Conservation (phyloP, 2,329 filamentous ascomycete species). For the Xylaria sp. region DNA sequence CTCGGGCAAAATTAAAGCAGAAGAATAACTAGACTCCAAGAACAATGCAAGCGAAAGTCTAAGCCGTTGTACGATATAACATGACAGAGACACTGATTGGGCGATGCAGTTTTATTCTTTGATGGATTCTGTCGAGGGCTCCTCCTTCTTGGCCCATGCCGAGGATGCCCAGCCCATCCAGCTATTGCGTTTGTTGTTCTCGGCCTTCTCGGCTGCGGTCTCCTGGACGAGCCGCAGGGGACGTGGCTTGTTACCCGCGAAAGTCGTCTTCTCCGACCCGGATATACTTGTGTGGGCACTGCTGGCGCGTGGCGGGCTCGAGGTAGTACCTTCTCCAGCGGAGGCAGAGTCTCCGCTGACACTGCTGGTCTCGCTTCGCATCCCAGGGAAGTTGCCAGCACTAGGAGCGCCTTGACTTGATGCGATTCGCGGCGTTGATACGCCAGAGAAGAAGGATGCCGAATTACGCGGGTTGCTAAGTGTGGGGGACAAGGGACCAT, state of each 20-base stretch:
- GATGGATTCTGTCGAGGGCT: constrained; percentile 41
- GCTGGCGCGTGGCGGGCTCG: constrained; percentile 62
- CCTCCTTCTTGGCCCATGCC: constrained; percentile 61
- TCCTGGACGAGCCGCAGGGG: constrained; percentile 90
- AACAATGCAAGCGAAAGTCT: constrained; percentile 16
- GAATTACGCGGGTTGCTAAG: constrained; percentile 68
- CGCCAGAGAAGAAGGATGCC: constrained; percentile 68
- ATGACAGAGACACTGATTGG: not conserved
- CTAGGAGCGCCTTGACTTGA: constrained; percentile 61
- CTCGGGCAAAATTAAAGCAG: constrained; percentile 12
- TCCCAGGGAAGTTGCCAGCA: constrained; percentile 76
- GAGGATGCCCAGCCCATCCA: constrained; percentile 69
- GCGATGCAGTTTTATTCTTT: constrained; percentile 33
- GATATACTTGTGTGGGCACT: constrained; percentile 48
- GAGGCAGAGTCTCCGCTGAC: constrained; percentile 75
- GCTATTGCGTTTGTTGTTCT: constrained; percentile 71
- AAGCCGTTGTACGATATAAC: constrained; percentile 15
- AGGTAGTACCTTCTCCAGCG: constrained; percentile 56
- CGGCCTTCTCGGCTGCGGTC: constrained; percentile 62
- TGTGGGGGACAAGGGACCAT: constrained; percentile 69
- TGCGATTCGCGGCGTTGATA: constrained; percentile 45
- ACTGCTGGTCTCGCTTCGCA: constrained; percentile 72
- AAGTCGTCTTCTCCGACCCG: constrained; percentile 63
- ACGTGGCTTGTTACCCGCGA: constrained; percentile 78
- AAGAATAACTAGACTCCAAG: constrained; percentile 10